Evolutionary conservation across 805 yeast genomes (phyloP), one percentile per base, ranked within the genome.

Genomic region (Metschnikowia gruessii): DNA sequence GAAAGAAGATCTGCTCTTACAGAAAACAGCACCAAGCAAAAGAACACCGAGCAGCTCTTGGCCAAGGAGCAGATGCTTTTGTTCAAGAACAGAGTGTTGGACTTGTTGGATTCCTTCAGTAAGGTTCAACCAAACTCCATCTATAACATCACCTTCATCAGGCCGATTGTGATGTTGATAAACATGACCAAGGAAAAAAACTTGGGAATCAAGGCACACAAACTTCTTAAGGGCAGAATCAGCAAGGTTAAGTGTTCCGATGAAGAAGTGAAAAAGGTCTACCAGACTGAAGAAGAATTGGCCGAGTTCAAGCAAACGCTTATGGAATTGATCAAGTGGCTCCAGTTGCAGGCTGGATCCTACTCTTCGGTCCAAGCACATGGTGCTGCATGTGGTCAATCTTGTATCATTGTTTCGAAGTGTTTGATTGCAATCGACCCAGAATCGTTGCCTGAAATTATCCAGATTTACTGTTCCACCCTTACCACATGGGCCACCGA

Each of bases 1-100:
- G 92, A 89, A 57, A 79, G 97, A 56, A 81, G 82, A 54, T 82
- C 79, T 50, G 85, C 87, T 0, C 64, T 88, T 44, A 65, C 80
- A 9, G 61, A 60, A 7, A 55, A 70, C 21, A 69, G 70, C 28
- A 67, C 78, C 2, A 85, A 74, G 62, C 80, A 78, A 63, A 76
- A 86, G 58, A 87, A 87, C 57, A 64, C 75, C 17, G 95, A 87
- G 49, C 87, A 81, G n/a, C 68, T 75, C 40, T 85, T 83, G 51
- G 96, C 97, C 6, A 80, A 83, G 58, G 86, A 85, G 60, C 85
- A 82, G 57, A 85, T 92, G 72, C 73, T 83, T 4, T 77, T 85
- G 42, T 85, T 91, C 68, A 92, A 92, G 60, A 80, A 78, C 54
- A 74, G 96, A 45, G 77, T 89, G 7, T 67, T 92, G 42, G 97